Evolutionary conservation across 1,284 basidiomycete genomes (phyloP), one percentile per base, ranked within the genome.

Genomic region (Cerrena zonata): DNA sequence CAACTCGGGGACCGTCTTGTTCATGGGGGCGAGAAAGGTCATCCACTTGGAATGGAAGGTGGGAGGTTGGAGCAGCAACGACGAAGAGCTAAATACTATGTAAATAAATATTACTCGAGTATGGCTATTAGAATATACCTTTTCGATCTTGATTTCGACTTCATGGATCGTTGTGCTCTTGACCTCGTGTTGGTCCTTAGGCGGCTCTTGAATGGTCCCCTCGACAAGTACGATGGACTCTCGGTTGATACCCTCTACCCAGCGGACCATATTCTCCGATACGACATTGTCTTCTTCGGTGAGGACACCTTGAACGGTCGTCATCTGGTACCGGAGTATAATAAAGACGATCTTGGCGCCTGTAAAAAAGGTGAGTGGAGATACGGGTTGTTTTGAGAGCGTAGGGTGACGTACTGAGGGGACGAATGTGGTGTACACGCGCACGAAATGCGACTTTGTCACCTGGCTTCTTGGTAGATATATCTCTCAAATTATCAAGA

Each of bases 231-330:
- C 82, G 54, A 88, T 78, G 11, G 77, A 75, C 66, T 88, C 84
- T 39, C 75, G 64, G 21, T 77, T 69, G 45, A 86, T 70, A 15
- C 70, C 64, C 42, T 76, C 74, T 10, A 78, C 76, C 74, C 77
- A 86, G 59, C 82, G 82, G 53, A 84, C 72, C 84, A 88, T 86
- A 61, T 82, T 80, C 62, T 81, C 79, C 40, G 82, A 85, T 5
- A 87, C 74, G 15, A 48, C 38, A 7, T 74, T 72, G 52, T 78
- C 73, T 47, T 78, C 75, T 56, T 80, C 75, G 41, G 78, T 72
- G 12, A 86, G 66, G 15, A 86, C 72, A 50, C 80, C 82, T 62
- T 88, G 84, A 18, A 86, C 71, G 1, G 82, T 85, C 49, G 76
- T 67, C 37, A 75, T 69, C 61, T 79, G 78, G 58, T 83, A 78